phyloP scores from a whole-genome alignment of 2,329 filamentous ascomycete species.

The Hymenoscyphus albidus region DNA sequence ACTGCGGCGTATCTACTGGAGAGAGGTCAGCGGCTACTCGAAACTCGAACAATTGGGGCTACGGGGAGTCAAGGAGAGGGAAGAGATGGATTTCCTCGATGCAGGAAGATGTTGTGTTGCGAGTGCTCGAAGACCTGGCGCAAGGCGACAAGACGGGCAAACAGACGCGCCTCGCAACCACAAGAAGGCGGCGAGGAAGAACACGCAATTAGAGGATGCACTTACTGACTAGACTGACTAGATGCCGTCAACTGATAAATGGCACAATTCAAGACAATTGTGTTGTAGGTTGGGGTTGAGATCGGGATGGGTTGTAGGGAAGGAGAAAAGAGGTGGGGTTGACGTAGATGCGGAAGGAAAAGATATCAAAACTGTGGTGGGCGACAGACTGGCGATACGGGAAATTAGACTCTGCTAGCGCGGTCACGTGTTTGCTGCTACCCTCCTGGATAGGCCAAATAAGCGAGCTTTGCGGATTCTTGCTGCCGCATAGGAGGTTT shows the following conservation, averaged over 20 bases:
- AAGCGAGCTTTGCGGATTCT: background rate
- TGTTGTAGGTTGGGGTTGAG: background rate
- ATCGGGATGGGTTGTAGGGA: background rate
- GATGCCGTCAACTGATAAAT: background rate
- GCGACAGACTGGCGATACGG: background rate
- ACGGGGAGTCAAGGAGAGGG: background rate
- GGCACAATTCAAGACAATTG: background rate
- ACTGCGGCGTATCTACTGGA: background rate
- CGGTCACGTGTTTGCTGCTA: background rate
- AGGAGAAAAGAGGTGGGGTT: background rate
- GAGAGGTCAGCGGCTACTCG: background rate
- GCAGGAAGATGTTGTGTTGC: background rate
- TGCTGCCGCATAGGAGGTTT: too few relatives aligned
- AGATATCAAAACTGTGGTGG: background rate
- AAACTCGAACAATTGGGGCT: background rate
- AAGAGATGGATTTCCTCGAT: background rate
- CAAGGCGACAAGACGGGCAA: background rate
- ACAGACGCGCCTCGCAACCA: background rate
- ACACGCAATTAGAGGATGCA: background rate
- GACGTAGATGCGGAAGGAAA: background rate
- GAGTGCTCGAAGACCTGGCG: background rate
- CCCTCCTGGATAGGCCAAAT: background rate
- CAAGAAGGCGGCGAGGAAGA: background rate
- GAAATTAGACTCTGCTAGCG: background rate
- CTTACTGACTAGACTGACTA: background rate